A percentile compares a stretch with the other conserved stretches of the same genome.
Conservation (phyloP, 805 yeast species). For the Tetrapisispora taiwanensis region DNA sequence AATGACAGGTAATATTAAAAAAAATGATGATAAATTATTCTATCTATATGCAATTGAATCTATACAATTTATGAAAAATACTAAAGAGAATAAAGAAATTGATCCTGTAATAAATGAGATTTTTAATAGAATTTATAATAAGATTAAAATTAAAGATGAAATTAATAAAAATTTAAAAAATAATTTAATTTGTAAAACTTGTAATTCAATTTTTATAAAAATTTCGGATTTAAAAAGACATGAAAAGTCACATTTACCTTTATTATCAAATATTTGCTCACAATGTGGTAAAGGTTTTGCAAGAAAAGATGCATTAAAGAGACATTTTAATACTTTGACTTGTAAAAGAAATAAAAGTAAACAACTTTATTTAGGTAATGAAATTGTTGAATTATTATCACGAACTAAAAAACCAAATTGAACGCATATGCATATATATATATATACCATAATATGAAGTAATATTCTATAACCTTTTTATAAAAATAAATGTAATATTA, state of each 20-base stretch:
- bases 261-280: constrained; percentile 65
- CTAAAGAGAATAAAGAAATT: constrained; percentile 3
- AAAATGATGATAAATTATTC: constrained; percentile 13
- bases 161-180: background rate
- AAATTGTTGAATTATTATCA: background rate
- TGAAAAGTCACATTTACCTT: constrained; percentile 57
- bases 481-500: too few relatives aligned
- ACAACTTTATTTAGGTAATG: constrained; percentile 24
- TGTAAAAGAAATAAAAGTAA: constrained; percentile 62
- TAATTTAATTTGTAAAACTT: constrained; percentile 38
- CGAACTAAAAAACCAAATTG: background rate
- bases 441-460: too few relatives aligned
- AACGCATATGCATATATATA: too few relatives aligned
- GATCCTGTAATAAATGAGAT: constrained; percentile 15
- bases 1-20: too few relatives aligned
- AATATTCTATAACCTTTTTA: too few relatives aligned
- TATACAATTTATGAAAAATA: constrained; percentile 10
- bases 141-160: too few relatives aligned
- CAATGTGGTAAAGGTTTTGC: constrained; percentile 76
- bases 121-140: constrained; percentile 6
- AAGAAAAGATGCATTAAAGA: constrained; percentile 66
- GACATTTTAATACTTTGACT: constrained; percentile 65
- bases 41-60: constrained; percentile 22
- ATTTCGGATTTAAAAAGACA: constrained; percentile 64
- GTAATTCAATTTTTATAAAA: constrained; percentile 52